Evolutionary conservation across 345 rosid genomes (phyloP), one percentile per base, ranked within the genome.

Genomic region (Dipteronia dyeriana): DNA sequence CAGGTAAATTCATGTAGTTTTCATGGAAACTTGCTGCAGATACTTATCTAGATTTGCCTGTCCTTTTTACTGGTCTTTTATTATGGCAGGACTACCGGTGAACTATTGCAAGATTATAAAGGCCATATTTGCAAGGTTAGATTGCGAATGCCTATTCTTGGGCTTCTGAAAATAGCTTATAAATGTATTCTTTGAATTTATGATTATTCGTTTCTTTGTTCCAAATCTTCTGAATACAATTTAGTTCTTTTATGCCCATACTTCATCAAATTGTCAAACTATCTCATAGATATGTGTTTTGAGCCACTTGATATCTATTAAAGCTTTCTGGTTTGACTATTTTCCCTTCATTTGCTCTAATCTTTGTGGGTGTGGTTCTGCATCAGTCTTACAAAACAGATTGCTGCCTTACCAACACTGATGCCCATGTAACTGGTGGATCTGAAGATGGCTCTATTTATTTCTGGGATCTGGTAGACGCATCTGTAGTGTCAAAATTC

Each of bases 401-500:
- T 87, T 92, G 97, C 84, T 96, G 97, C 82, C 97, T 96, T 59
- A 86, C 94, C 70, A 92, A 96, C 76, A 85, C 83, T 53, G 98
- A 96, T 73, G 98, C 95, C 26, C 87, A 96, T 78, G 90, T 96
- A 66, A 83, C 91, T 63, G 91, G 98, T 79, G 99, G 99, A 66
- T 96, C 99, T 75, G 99, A 92, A 85, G 97, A 96, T 82, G 99
- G 99, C 67, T 83, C 87, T 41, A 86, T 94, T 82, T 94, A 80
- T 89, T 94, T 94, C 85, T 96, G 99, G 98, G 99, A 96, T 86
- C 85, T 96, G 79, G 99, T 94, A 0, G 97, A 96, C 82, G 98
- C 97, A 20, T 84, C 95, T 19, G 89, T 94, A 60, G 85, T 91
- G 62, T 85, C 91, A 45, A 94, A 87, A 74, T 90, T 94, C 75